These are phyloP conservation scores for Mortierella sp. DNA, from an alignment of 371 early-diverging fungal genomes.

Conservation along the genomic window DNA sequence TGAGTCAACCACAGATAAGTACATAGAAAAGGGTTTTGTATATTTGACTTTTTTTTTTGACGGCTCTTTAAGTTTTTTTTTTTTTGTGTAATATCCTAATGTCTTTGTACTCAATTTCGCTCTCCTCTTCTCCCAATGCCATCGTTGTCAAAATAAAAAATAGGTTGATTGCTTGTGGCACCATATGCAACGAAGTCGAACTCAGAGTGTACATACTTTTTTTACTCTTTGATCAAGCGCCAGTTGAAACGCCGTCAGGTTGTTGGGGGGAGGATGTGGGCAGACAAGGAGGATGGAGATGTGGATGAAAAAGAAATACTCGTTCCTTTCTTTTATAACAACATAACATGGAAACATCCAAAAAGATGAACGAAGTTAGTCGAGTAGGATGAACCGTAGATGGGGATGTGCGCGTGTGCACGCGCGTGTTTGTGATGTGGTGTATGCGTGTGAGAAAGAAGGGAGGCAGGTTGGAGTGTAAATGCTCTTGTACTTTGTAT, in stretches of 20 bases:
- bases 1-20: not conserved
- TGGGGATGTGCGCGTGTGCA: not conserved
- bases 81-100: constrained; percentile 16
- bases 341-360: not conserved
- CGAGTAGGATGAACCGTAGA: too few relatives aligned
- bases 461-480: not conserved
- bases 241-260: too few relatives aligned
- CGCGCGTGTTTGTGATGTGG: constrained; percentile 2
- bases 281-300: too few relatives aligned
- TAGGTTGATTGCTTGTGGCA: constrained; percentile 23
- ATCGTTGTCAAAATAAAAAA: not conserved
- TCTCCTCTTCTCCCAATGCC: too few relatives aligned
- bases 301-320: too few relatives aligned
- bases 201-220: not conserved
- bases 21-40: not conserved
- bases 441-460: constrained; percentile 5
- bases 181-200: not conserved
- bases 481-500: not conserved
- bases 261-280: too few relatives aligned
- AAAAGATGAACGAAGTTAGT: too few relatives aligned
- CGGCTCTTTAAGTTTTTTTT: constrained; percentile 7
- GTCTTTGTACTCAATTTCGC: constrained; percentile 5
- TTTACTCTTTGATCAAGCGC: too few relatives aligned
- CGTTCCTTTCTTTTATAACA: too few relatives aligned
- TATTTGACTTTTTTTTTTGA: constrained; percentile 4